Percentiles rank a stretch among this genome's conserved stretches.
phyloP scores from a whole-genome alignment of 2,329 filamentous ascomycete genomes.

The Aspergillus novofumigatus region DNA sequence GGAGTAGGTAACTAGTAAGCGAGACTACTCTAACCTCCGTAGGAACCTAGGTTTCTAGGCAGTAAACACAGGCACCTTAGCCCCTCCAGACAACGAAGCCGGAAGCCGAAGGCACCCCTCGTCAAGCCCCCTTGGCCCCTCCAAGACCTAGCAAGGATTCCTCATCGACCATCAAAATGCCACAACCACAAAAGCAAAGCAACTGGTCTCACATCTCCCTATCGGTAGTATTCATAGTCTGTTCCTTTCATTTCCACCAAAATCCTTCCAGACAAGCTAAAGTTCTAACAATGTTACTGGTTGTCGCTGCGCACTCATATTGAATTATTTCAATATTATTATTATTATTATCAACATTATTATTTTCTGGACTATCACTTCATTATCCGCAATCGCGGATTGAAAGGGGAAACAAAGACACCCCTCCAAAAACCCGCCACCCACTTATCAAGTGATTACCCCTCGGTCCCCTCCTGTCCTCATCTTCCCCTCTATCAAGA shows the following conservation, averaged over 20 bases:
- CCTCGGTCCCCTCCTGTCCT: constrained; percentile 10
- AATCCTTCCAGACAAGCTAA: constrained; percentile 5
- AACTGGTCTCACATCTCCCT: background rate
- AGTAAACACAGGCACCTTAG: background rate
- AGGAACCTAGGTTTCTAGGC: background rate
- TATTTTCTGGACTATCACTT: background rate
- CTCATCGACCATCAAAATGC: constrained; percentile 15
- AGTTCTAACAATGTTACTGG: background rate
- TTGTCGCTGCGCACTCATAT: constrained; percentile 2
- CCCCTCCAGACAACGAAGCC: background rate
- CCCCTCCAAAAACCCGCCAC: constrained; percentile 11
- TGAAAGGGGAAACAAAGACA: background rate
- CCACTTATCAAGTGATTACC: constrained; percentile 5
- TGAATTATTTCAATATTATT: constrained; percentile 2
- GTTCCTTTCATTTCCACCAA: constrained; percentile 21
- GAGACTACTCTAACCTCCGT: too few relatives aligned
- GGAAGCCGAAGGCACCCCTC: constrained; percentile 10
- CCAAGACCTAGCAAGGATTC: constrained; percentile 15
- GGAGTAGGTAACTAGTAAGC: too few relatives aligned
- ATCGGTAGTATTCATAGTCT: constrained; percentile 16
- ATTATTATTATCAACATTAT: background rate
- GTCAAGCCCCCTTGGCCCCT: constrained; percentile 19
- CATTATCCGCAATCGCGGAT: background rate
- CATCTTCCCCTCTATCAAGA: background rate
- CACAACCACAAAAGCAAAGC: background rate